phyloP scores from a whole-genome alignment of 176 grass and related monocot species.

The Miscanthus lutarioriparius region DNA sequence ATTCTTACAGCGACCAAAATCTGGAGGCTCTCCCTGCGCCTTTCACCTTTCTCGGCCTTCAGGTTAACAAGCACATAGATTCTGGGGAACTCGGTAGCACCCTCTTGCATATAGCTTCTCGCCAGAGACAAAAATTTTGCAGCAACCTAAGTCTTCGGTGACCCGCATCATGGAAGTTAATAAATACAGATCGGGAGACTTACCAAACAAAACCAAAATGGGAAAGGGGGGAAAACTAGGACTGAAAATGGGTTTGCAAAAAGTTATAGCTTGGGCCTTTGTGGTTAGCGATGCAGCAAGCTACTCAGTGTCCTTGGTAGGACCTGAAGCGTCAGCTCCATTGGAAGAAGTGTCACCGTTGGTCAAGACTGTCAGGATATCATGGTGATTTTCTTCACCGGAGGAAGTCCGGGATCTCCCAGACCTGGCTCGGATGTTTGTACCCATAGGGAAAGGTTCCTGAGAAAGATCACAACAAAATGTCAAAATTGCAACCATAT shows the following conservation, averaged over 20 bases:
- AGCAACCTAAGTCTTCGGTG: constrained; percentile 20
- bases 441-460: constrained; percentile 93
- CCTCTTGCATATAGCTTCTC: constrained; percentile 36
- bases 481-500: background rate
- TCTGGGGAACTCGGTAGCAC: constrained; percentile 30
- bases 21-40: constrained; percentile 64
- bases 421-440: constrained; percentile 77
- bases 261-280: constrained; percentile 37
- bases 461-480: constrained; percentile 34
- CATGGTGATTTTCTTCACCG: constrained; percentile 69
- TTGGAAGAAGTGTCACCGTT: constrained; percentile 43
- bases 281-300: constrained; percentile 44
- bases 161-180: constrained; percentile 33
- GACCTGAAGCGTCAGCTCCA: constrained; percentile 47
- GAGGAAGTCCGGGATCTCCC: constrained; percentile 56
- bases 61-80: constrained; percentile 48
- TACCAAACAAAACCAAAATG: constrained; percentile 36
- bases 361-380: constrained; percentile 39
- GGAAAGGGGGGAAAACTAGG: constrained; percentile 6
- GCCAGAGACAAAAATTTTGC: constrained; percentile 40
- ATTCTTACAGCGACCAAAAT: constrained; percentile 79
- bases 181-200: constrained; percentile 39
- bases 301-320: constrained; percentile 64
- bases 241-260: constrained; percentile 17
- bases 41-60: constrained; percentile 57